These are phyloP conservation scores for Theileria parva DNA, from an alignment of 169 alveolate species.

Conservation along the genomic window DNA sequence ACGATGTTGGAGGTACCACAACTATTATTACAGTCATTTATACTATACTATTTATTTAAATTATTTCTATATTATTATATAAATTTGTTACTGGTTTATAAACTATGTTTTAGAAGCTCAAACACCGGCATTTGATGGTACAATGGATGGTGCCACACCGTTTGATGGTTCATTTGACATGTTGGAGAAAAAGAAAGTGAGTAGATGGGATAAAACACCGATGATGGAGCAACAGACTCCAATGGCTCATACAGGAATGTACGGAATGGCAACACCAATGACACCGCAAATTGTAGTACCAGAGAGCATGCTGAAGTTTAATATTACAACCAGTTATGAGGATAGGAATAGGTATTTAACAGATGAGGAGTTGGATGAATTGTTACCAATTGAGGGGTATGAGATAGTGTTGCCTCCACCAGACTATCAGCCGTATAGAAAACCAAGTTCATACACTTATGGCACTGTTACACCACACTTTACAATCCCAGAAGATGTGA, in stretches of 20 bases:
- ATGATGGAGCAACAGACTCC: conserved; percentile 74
- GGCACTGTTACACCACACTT: conserved; percentile 74
- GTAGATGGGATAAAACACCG: conserved; percentile 82
- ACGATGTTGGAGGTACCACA: background rate
- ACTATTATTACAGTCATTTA: background rate
- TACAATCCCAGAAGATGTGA: conserved; percentile 76
- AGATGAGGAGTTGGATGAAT: conserved; percentile 94
- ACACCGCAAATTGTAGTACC: conserved; percentile 37
- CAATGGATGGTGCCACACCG: conserved; percentile 38
- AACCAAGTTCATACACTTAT: conserved; percentile 56
- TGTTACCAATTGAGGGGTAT: conserved; percentile 91
- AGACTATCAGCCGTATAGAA: conserved; percentile 78
- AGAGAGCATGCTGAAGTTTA: conserved; percentile 14
- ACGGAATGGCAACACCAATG: conserved; percentile 58
- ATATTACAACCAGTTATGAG: conserved; percentile 29
- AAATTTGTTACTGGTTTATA: too few species aligned
- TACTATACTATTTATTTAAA: background rate
- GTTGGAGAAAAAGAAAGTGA: conserved; percentile 46
- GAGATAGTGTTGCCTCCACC: conserved; percentile 89
- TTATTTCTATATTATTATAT: background rate
- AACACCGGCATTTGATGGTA: conserved; percentile 56
- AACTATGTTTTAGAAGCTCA: conserved; percentile 3
- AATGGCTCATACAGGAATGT: conserved; percentile 45
- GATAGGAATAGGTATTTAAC: conserved; percentile 81
- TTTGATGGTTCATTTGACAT: background rate